phyloP scores from a whole-genome alignment of 306 rosid genomes.

The Medicago ruthenica region DNA sequence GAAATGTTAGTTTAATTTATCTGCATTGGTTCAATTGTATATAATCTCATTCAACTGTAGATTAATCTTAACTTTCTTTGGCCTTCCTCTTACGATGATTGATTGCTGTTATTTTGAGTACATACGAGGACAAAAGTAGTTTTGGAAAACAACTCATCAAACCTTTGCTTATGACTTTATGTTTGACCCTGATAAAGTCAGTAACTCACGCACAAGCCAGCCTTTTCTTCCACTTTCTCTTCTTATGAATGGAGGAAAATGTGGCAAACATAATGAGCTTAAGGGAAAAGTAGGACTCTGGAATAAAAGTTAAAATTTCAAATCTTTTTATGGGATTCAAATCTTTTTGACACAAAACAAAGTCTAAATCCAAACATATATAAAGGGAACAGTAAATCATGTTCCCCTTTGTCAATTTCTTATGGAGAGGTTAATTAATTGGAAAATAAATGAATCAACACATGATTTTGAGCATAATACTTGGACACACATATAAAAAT shows the following conservation, averaged over 20 bases:
- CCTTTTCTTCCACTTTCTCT: constrained; percentile 67
- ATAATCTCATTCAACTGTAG: neutral
- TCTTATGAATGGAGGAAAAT: constrained; percentile 50
- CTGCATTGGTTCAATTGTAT: too few relatives aligned
- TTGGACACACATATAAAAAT: too few relatives aligned
- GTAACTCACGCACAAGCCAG: constrained; percentile 48
- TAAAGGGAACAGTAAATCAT: constrained; percentile 56
- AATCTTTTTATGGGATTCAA: constrained; percentile 60
- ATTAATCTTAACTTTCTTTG: neutral
- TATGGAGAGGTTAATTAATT: neutral
- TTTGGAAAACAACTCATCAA: constrained; percentile 45
- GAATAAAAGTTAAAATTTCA: constrained; percentile 37
- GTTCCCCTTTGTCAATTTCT: constrained; percentile 37
- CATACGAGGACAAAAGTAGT: constrained; percentile 42
- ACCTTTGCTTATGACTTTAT: constrained; percentile 52
- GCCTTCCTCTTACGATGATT: neutral
- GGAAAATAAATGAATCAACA: too few relatives aligned
- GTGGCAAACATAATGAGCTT: constrained; percentile 49
- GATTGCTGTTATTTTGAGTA: neutral
- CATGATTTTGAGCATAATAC: too few relatives aligned
- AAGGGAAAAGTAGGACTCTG: constrained; percentile 45
- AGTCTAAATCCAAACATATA: constrained; percentile 46
- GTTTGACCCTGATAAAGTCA: constrained; percentile 76
- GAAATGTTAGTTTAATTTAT: too few relatives aligned
- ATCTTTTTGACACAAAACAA: constrained; percentile 60